phyloP scores from a whole-genome alignment of 345 rosid genomes.

The Eucalyptus pumila region DNA sequence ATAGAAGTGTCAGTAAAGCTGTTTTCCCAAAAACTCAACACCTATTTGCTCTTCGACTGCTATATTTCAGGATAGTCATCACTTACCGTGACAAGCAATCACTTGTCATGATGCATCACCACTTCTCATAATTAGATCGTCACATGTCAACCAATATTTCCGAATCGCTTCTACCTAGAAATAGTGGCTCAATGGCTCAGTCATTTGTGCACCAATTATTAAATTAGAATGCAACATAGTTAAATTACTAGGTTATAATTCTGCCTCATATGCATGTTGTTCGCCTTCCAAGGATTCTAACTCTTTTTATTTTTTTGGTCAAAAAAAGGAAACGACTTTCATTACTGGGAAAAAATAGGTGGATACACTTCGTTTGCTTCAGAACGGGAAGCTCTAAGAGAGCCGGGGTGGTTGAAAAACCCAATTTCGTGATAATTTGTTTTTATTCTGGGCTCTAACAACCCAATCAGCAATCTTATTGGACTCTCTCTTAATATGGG shows the following conservation, averaged over 20 bases:
- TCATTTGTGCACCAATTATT: background rate
- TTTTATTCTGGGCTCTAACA: too few relatives aligned
- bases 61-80: background rate
- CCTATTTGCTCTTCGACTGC: background rate
- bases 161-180: background rate
- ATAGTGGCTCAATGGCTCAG: background rate
- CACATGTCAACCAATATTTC: too few relatives aligned
- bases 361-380: too few relatives aligned
- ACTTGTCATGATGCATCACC: too few relatives aligned
- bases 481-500: too few relatives aligned
- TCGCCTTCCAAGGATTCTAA: background rate
- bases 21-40: background rate
- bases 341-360: too few relatives aligned
- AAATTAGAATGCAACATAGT: background rate
- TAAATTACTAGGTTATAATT: background rate
- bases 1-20: background rate
- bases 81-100: background rate
- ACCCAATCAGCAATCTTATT: too few relatives aligned
- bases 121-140: background rate
- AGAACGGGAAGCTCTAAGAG: too few relatives aligned
- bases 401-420: too few relatives aligned
- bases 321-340: too few relatives aligned
- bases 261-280: background rate
- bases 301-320: too few relatives aligned
- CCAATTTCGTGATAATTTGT: too few relatives aligned